Evolutionary conservation across 2,329 filamentous ascomycete genomes (phyloP).

Genomic region (Rachicladosporium sp.): DNA sequence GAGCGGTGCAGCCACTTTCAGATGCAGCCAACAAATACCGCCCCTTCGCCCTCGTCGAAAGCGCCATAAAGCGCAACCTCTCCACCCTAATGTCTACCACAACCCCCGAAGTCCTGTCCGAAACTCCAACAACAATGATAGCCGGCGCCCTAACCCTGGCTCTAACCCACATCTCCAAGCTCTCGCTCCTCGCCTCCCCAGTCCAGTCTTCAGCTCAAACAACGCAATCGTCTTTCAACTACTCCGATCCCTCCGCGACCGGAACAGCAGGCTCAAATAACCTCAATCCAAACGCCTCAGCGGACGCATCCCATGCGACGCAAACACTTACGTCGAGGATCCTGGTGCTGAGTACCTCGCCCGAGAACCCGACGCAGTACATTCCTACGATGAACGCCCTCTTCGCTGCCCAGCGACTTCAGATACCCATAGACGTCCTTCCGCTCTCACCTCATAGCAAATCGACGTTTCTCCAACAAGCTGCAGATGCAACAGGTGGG

Average conservation of each 20-base stretch:
- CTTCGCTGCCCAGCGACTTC: slow-evolving; percentile 80
- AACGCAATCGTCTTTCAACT: slow-evolving; percentile 33
- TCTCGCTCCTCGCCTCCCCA: slow-evolving; percentile 35
- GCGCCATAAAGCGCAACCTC: slow-evolving; percentile 63
- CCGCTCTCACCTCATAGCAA: slow-evolving; percentile 60
- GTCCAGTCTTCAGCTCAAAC: slow-evolving; percentile 39
- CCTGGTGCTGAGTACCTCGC: slow-evolving; percentile 78
- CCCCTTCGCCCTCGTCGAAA: slow-evolving; percentile 77
- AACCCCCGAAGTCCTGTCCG: slow-evolving; percentile 48
- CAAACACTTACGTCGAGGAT: slow-evolving; percentile 63
- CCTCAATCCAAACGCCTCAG: slow-evolving; percentile 13
- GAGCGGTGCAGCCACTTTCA: slow-evolving; percentile 18
- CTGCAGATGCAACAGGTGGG: slow-evolving; percentile 59
- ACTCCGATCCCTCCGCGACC: slow-evolving; percentile 37
- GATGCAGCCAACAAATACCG: slow-evolving; percentile 77
- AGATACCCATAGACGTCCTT: slow-evolving; percentile 84
- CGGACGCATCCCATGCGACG: slow-evolving; percentile 24
- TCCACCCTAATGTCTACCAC: slow-evolving; percentile 61
- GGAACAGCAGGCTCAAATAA: slow-evolving; percentile 38
- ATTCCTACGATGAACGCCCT: slow-evolving; percentile 98
- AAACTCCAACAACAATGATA: slow-evolving; percentile 68
- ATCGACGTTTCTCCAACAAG: slow-evolving; percentile 89
- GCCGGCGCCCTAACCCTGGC: slow-evolving; percentile 84
- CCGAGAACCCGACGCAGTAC: slow-evolving; percentile 78
- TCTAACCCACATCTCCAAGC: slow-evolving; percentile 81